These are phyloP conservation scores for Neohortaea acidophila DNA, from an alignment of 495 filamentous ascomycete species.

Conservation along the genomic window DNA sequence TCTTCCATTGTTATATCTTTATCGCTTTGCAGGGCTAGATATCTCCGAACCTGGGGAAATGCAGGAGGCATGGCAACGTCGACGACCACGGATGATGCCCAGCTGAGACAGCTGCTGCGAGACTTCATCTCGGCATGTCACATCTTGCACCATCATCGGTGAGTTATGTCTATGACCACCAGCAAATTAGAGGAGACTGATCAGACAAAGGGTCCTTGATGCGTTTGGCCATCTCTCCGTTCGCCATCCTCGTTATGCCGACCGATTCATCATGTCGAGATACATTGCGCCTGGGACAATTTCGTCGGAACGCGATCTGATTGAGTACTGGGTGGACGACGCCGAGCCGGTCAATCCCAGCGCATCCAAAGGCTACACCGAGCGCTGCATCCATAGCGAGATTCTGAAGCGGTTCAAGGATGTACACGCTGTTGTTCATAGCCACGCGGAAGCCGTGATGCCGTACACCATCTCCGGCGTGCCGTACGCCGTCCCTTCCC, in stretches of 20 bases:
- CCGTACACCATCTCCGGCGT: conserved; percentile 31
- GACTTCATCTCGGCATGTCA: too few relatives aligned
- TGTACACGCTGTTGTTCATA: conserved; percentile 34
- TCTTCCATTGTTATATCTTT: too few relatives aligned
- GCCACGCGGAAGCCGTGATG: conserved; percentile 33
- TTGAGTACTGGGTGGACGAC: conserved; percentile 31
- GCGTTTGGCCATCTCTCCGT: conserved; percentile 40
- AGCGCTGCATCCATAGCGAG: conserved; percentile 40
- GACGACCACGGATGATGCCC: too few relatives aligned
- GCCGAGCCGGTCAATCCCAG: conserved; percentile 27
- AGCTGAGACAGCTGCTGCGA: too few relatives aligned
- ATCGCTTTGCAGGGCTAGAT: too few relatives aligned
- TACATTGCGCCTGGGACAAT: conserved; percentile 33
- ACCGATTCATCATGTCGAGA: conserved; percentile 33
- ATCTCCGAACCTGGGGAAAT: too few relatives aligned
- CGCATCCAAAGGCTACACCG: conserved; percentile 26
- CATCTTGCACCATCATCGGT: too few relatives aligned
- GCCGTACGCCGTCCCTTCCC: conserved; percentile 29
- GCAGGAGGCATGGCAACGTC: too few relatives aligned
- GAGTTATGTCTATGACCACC: too few relatives aligned
- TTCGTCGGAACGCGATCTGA: conserved; percentile 28
- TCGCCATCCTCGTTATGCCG: conserved; percentile 28
- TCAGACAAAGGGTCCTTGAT: conserved; percentile 34
- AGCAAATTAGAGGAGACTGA: too few relatives aligned
- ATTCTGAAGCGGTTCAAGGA: conserved; percentile 31